A percentile compares a stretch with the other conserved stretches of the same genome.
These are phyloP conservation scores for Prosopis cineraria DNA, from an alignment of 306 rosid genomes.

Conservation along the genomic window DNA sequence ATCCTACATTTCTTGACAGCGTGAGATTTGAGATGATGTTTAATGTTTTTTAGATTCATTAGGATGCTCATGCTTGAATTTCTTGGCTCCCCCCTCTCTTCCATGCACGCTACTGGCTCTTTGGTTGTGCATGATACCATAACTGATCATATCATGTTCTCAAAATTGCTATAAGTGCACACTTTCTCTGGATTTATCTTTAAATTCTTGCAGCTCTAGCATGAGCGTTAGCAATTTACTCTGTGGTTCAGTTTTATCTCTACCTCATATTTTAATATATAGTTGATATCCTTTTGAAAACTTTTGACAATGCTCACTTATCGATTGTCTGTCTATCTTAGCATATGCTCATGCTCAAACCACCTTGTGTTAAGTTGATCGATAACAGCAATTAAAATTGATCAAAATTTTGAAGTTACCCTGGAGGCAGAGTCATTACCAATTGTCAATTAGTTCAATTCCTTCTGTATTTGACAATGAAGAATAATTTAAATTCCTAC, in stretches of 20 bases:
- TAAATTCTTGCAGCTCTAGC: constrained; percentile 14
- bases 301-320: neutral
- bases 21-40: neutral
- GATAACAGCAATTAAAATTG: neutral
- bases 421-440: constrained; percentile 10
- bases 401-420: constrained; percentile 12
- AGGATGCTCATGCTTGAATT: constrained; percentile 6
- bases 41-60: constrained; percentile 1
- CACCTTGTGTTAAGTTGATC: constrained; percentile 22
- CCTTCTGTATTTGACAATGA: constrained; percentile 1
- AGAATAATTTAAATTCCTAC: constrained; percentile 3
- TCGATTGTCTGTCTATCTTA: neutral
- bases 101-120: neutral
- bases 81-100: neutral
- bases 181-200: neutral
- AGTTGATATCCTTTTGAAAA: neutral
- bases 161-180: neutral
- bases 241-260: constrained; percentile 4
- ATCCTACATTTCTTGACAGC: neutral
- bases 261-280: neutral
- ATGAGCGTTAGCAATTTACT: neutral
- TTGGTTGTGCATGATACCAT: neutral
- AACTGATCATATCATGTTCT: neutral
- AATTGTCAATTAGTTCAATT: constrained; percentile 6
- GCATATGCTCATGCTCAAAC: neutral